These are phyloP conservation scores for Sugiyamaella castrensis DNA, from an alignment of 1,139 yeast genomes.

Conservation along the genomic window DNA sequence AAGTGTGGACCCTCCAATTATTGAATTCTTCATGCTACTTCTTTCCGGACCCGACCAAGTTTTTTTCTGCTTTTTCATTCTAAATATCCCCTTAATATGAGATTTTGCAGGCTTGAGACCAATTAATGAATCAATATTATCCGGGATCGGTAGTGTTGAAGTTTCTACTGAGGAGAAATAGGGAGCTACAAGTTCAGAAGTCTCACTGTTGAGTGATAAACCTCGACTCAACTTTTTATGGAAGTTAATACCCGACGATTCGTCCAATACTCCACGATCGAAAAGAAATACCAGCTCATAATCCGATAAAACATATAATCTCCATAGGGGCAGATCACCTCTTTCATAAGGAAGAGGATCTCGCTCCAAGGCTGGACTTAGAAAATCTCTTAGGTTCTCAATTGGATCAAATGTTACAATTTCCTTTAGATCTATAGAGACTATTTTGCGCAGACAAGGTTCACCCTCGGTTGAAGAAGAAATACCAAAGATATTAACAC, in stretches of 20 bases:
- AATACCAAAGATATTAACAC: constrained; percentile 12
- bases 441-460: constrained; percentile 8
- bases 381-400: constrained; percentile 8
- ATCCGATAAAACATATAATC: constrained; percentile 19
- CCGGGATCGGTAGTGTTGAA: constrained; percentile 9
- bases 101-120: constrained; percentile 8
- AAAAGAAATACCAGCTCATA: constrained; percentile 22
- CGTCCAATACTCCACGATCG: constrained; percentile 27
- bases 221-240: constrained; percentile 19
- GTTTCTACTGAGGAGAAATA: constrained; percentile 4
- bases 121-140: not conserved
- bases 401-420: constrained; percentile 17
- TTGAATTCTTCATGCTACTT: not conserved
- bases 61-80: constrained; percentile 8
- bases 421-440: constrained; percentile 16
- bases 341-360: constrained; percentile 15
- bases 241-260: constrained; percentile 25
- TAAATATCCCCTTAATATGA: constrained; percentile 6
- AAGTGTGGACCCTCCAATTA: not conserved
- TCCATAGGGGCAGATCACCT: constrained; percentile 23
- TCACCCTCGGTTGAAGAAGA: not conserved
- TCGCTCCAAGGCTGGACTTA: constrained; percentile 12
- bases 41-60: constrained; percentile 12
- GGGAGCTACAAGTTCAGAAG: not conserved
- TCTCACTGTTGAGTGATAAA: constrained; percentile 2